Base-by-base conservation (phyloP, 805 yeast genomes). In the Wickerhamomyces bisporus region DNA sequence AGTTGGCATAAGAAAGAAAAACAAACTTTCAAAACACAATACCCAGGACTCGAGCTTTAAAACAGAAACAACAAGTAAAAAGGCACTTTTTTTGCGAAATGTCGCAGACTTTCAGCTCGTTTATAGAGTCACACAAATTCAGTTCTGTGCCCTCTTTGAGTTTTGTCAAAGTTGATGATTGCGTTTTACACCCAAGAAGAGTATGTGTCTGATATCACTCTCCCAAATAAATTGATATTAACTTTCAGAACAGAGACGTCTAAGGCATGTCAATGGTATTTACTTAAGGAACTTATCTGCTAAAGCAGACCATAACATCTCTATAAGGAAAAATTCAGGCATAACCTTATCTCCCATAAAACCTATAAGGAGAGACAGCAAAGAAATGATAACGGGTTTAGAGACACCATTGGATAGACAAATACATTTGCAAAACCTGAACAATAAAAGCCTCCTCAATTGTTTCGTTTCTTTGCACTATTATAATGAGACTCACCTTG, bases 391-490 rank as follows among this genome's bases (percentile, higher is more conserved):
- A 10, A 15, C 23, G 19, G 46, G 47, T 5, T 34, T 42, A 5
- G 36, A 47, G 17, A 39, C 49, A 2, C 47, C 51, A 1, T 18
- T 35, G n/a, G 47, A 40, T 1, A 26, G 46, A 35, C 70, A 64
- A 30, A 25, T 45, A 7, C 42, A 49, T 26, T 40, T 57, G 10
- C 68, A 60, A 35, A 35, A 48, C 1, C 30, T 61, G 15, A 63
- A 60, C 43, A 32, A 42, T 6, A 35, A 41, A 9, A 48, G 49
- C 10, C 57, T 66, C 32, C 44, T 56, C 7, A 61, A 64, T 31
- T 55, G 55, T 1, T 68, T 68, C 42, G 60, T 57, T 30, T 61
- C 71, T 0, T 23, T 68, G 8, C 66, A 62, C 35, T 48, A 53
- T 9, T 48, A 49, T 12, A 38, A 53, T 29, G 42, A 46, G 0